Conservation (phyloP, 2,329 filamentous ascomycete species). For the Scopulariopsis brevicaulis region DNA sequence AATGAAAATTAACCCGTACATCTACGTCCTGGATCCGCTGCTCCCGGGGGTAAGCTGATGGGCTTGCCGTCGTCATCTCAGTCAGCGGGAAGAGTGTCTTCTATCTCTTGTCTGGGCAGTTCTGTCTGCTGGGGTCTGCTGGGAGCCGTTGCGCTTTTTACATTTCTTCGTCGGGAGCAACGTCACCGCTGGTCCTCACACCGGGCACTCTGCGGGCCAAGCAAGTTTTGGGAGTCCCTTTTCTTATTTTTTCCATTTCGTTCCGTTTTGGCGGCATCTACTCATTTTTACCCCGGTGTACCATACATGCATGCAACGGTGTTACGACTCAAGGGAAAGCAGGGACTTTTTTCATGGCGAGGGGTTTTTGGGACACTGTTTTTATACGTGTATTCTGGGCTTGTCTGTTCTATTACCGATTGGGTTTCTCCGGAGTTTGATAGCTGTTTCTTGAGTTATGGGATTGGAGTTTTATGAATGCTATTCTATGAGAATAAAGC, state of each 20-base stretch:
- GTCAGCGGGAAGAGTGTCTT: too few relatives aligned
- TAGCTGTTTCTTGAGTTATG: not conserved
- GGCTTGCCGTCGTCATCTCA: not conserved
- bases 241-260: not conserved
- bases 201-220: not conserved
- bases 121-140: not conserved
- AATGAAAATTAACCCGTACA: not conserved
- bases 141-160: not conserved
- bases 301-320: not conserved
- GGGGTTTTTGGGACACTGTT: not conserved
- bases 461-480: not conserved
- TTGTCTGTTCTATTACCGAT: too few relatives aligned
- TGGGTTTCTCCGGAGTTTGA: not conserved
- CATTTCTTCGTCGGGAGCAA: not conserved
- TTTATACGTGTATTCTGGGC: too few relatives aligned
- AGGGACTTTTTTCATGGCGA: not conserved
- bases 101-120: too few relatives aligned
- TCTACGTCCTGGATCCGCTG: not conserved
- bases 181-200: not conserved
- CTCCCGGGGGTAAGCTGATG: not conserved
- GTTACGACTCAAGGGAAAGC: not conserved
- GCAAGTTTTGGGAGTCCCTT: not conserved
- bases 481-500: not conserved
- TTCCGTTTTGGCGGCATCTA: not conserved
- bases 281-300: not conserved